Conservation (phyloP, 768 basidiomycete genomes). For the Daedalea quercina region DNA sequence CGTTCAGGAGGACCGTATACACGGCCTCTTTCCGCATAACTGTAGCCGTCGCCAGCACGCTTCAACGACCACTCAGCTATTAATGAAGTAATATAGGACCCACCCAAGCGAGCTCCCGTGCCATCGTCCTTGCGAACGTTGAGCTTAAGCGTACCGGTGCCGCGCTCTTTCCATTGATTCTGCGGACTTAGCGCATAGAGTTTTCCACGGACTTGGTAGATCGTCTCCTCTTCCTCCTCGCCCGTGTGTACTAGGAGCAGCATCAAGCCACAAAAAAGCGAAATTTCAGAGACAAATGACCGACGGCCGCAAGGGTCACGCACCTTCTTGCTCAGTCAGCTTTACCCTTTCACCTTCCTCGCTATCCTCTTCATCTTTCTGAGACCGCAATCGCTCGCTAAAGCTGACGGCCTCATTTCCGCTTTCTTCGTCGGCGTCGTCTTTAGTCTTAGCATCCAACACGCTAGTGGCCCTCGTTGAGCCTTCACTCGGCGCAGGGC, state of each 20-base stretch:
- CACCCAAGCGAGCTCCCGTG: constrained; percentile 63
- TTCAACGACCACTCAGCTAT: neutral
- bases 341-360: constrained; percentile 44
- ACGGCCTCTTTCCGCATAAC: constrained; percentile 88
- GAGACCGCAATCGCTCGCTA: constrained; percentile 60
- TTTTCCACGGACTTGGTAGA: constrained; percentile 74
- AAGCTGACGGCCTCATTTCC: constrained; percentile 29
- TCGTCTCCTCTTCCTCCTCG: constrained; percentile 76
- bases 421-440: constrained; percentile 22
- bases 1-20: constrained; percentile 65
- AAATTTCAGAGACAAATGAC: neutral
- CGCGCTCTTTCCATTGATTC: constrained; percentile 73
- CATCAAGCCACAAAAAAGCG: neutral
- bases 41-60: constrained; percentile 20
- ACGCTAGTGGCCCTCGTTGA: constrained; percentile 11
- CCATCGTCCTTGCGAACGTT: constrained; percentile 63
- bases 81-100: constrained; percentile 15
- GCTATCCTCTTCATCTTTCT: constrained; percentile 50
- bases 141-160: constrained; percentile 62
- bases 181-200: constrained; percentile 52
- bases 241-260: constrained; percentile 54
- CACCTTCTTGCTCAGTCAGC: constrained; percentile 66
- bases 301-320: constrained; percentile 14
- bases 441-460: constrained; percentile 5
- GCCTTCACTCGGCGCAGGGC: constrained; percentile 15